Evolutionary conservation across 225 moss, liverwort and hornwort species (phyloP).

Genomic region (Bryum argenteum): DNA sequence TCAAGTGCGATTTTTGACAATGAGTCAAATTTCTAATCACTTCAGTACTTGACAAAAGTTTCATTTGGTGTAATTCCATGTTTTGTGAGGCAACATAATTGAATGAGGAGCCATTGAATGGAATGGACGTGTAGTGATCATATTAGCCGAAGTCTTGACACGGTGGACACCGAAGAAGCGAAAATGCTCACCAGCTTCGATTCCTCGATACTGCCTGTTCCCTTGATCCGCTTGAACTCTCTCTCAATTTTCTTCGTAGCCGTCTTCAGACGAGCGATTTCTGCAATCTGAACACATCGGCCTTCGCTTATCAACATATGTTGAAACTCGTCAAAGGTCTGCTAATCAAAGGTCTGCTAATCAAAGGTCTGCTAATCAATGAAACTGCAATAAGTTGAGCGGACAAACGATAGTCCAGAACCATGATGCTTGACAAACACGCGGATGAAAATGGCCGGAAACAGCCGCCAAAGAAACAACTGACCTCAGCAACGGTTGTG

Average conservation of each 20-base stretch:
- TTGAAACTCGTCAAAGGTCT: conserved; percentile 7
- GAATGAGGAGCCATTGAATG: no score
- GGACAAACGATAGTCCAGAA: background rate
- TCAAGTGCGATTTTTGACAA: no score
- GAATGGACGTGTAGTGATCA: background rate
- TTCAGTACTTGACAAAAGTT: no score
- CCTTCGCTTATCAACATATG: background rate
- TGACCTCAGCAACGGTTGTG: conserved; percentile 69
- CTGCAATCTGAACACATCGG: conserved; percentile 52
- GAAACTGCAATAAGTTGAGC: background rate
- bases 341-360: background rate
- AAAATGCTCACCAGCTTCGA: conserved; percentile 60
- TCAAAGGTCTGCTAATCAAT: background rate
- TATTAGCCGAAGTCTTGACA: background rate
- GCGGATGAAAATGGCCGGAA: background rate
- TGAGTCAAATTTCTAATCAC: no score
- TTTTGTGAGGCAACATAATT: no score
- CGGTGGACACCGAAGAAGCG: background rate
- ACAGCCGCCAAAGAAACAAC: conserved; percentile 36
- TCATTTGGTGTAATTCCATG: no score
- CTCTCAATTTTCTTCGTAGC: conserved; percentile 67
- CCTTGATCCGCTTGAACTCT: conserved; percentile 68
- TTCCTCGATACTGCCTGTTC: conserved; percentile 65
- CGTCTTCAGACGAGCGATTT: conserved; percentile 63
- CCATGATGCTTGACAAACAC: background rate